phyloP scores from a whole-genome alignment of 1,139 yeast genomes.

The Yamadazyma triangularis region DNA sequence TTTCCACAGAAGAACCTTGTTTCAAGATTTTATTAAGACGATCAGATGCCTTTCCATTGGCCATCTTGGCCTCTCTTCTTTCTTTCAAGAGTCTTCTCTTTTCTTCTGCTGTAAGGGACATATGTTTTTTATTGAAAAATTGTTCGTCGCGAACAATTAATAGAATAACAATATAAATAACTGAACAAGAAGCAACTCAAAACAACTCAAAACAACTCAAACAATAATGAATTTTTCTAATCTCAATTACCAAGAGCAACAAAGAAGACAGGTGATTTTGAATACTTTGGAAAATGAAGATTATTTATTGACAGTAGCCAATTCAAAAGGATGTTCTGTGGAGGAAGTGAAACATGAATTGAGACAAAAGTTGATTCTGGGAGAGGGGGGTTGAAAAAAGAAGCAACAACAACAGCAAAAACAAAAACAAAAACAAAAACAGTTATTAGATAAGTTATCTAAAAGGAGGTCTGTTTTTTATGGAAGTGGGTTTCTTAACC shows the following conservation, averaged over 20 bases:
- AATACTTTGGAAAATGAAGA: constrained; percentile 43
- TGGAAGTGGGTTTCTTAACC: constrained; percentile 4
- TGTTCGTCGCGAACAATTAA: constrained; percentile 3
- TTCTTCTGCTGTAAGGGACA: constrained; percentile 54
- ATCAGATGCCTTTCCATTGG: constrained; percentile 51
- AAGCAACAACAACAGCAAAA: too few species aligned
- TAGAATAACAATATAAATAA: too few species aligned
- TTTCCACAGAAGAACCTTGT: constrained; percentile 39
- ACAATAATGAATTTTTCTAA: too few species aligned
- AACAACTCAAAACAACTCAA: too few species aligned
- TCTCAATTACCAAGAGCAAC: constrained; percentile 35
- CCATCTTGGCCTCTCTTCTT: constrained; percentile 66
- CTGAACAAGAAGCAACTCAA: too few species aligned
- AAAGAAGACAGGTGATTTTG: constrained; percentile 34
- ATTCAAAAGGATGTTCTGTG: constrained; percentile 40
- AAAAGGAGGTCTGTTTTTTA: constrained; percentile 20
- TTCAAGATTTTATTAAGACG: constrained; percentile 47
- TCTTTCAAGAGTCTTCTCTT: constrained; percentile 60
- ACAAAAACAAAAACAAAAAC: too few species aligned
- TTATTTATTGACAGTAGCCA: constrained; percentile 39
- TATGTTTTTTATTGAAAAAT: constrained; percentile 5
- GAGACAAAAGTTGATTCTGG: constrained; percentile 17
- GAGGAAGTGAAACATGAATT: constrained; percentile 42
- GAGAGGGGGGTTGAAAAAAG: too few species aligned
- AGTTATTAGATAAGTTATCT: too few species aligned